Base-by-base conservation (phyloP, 345 rosid species). In the Melaleuca alternifolia region DNA sequence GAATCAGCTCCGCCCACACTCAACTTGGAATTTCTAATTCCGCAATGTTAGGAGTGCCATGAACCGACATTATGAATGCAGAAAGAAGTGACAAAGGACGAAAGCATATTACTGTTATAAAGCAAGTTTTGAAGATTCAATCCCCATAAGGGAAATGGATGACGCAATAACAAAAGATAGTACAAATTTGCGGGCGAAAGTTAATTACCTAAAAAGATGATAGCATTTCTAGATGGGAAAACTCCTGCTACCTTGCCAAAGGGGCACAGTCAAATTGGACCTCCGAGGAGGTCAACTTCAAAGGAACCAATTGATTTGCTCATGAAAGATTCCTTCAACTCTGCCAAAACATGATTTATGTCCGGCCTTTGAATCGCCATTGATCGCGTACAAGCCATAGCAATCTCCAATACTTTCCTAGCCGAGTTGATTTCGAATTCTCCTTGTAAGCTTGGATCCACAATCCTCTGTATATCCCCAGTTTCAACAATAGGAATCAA, bases 391-490 rank as follows among this genome's bases (percentile, higher is more conserved):
- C 93, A 91, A 0, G 91, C 85, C 57, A 91, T 71, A 48, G 94
- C 94, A 23, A 91, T 65, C 88, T 93, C 95, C 3, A 86, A 48
- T 33, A 85, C 86, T 76, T 88, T 92, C 95, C 93, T 92, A 2
- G 83, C 92, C 37, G 90, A 85, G 50, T 92, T 91, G 44, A 75
- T 53, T 5, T 89, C 88, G 52, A 90, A 89, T 2, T 89, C 87
- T 4, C 85, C 92, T 33, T 51, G 61, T 48, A 93, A 85, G 82
- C 91, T 87, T 0, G 91, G 94, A 83, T 92, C 96, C 1, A 92
- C 87, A 5, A 89, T 89, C 23, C 82, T 92, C 59, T n/a, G 59
- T 24, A 92, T 88, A 59, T 93, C 93, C 2, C 96, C 94, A 4
- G 51, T 89, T 10, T 83, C 89, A 3, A 92, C 56, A 51, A 88